Percentiles rank a stretch among this genome's conserved stretches.
Conservation (phyloP, 129 eudicot species). For the Oenanthe sinensis region DNA sequence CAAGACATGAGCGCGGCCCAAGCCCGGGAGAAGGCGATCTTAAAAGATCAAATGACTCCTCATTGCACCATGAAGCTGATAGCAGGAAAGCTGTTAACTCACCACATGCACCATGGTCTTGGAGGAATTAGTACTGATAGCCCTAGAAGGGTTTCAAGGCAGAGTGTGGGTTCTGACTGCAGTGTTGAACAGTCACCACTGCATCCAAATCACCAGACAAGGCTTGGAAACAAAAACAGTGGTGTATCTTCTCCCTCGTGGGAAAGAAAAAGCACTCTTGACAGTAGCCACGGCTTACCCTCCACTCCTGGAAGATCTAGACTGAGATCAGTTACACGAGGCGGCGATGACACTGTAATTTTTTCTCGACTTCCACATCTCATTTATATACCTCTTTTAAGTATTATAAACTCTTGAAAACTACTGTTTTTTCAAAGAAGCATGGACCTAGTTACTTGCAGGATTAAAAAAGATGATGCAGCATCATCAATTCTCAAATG, state of each 20-base stretch:
- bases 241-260: conserved; percentile 63
- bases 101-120: conserved; percentile 26
- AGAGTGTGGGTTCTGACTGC: conserved; percentile 46
- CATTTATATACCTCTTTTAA: neutral
- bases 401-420: neutral
- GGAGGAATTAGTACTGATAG: conserved; percentile 31
- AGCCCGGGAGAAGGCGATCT: conserved; percentile 21
- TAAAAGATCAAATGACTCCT: conserved; percentile 23
- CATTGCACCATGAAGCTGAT: conserved; percentile 16
- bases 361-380: neutral
- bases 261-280: conserved; percentile 64
- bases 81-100: conserved; percentile 23
- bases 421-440: neutral
- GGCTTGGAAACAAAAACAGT: conserved; percentile 36
- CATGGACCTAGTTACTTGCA: neutral
- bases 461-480: neutral
- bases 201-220: conserved; percentile 51
- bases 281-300: conserved; percentile 46
- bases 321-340: conserved; percentile 68
- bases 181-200: conserved; percentile 62
- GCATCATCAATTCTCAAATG: neutral
- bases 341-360: conserved; percentile 75
- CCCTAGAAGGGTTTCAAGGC: conserved; percentile 37
- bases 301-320: conserved; percentile 87
- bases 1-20: conserved; percentile 20